Evolutionary conservation across 2,329 filamentous ascomycete species (phyloP).

Genomic region (Mariannaea sp.): DNA sequence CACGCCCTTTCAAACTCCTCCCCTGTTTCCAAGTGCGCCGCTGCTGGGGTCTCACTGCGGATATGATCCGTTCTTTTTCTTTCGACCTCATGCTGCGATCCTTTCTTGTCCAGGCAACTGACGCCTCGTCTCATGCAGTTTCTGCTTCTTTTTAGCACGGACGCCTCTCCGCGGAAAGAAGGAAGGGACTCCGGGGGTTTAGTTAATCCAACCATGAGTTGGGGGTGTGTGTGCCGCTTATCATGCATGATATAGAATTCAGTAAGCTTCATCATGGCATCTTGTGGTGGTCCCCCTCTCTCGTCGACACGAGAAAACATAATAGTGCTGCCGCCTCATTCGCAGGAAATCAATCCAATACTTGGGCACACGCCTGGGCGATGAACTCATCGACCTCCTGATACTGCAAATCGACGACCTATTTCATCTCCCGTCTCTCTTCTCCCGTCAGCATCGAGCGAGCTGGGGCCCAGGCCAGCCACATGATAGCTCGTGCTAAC

Average conservation of each 20-base stretch:
- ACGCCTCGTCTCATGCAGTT: slow-evolving; percentile 24
- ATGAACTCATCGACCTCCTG: slow-evolving; percentile 27
- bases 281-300: slow-evolving; percentile 29
- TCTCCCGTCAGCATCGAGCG: slow-evolving; percentile 10
- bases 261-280: slow-evolving; percentile 30
- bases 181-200: slow-evolving; percentile 17
- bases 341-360: slow-evolving; percentile 25
- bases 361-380: slow-evolving; percentile 22
- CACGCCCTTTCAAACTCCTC: neutral
- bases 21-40: slow-evolving; percentile 17
- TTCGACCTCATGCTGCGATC: slow-evolving; percentile 26
- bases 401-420: slow-evolving; percentile 26
- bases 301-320: slow-evolving; percentile 30
- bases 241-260: slow-evolving; percentile 39
- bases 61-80: slow-evolving; percentile 20
- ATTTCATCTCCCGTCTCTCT: slow-evolving; percentile 4
- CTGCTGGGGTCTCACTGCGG: slow-evolving; percentile 17
- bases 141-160: slow-evolving; percentile 20
- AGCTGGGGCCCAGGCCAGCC: slow-evolving; percentile 28
- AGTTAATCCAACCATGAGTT: slow-evolving; percentile 17
- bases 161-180: slow-evolving; percentile 20
- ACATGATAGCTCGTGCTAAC: slow-evolving; percentile 25
- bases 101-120: slow-evolving; percentile 22
- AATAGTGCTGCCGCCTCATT: slow-evolving; percentile 31
- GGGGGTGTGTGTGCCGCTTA: slow-evolving; percentile 36